These are phyloP conservation scores for Fusarium nanum DNA, from an alignment of 2,329 filamentous ascomycete species.

Conservation along the genomic window DNA sequence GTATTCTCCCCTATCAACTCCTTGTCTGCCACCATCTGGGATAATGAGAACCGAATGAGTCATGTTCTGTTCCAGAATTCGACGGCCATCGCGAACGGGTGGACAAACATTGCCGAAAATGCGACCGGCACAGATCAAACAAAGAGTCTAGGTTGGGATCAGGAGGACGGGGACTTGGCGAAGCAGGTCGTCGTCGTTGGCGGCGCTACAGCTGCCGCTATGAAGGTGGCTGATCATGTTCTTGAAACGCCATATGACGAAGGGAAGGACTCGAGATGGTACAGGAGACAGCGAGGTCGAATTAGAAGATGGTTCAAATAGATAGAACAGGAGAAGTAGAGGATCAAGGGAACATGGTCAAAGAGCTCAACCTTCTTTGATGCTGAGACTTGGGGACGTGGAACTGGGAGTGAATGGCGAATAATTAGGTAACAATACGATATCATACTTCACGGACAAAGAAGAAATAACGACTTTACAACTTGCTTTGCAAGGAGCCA, in stretches of 20 bases:
- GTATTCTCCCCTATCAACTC: background rate
- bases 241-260: background rate
- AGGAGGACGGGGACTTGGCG: background rate
- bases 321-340: too few species aligned
- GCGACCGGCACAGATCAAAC: background rate
- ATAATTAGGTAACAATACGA: background rate
- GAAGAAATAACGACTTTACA: background rate
- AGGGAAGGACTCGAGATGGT: background rate
- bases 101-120: background rate
- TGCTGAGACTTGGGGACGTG: accelerated
- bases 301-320: background rate
- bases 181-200: background rate
- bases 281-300: accelerated
- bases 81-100: background rate
- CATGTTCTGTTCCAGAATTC: background rate
- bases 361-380: background rate
- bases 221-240: background rate
- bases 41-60: background rate
- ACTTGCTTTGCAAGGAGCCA: accelerated
- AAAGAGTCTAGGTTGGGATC: background rate
- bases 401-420: background rate
- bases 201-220: background rate
- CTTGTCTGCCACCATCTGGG: background rate
- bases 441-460: background rate
- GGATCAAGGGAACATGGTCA: background rate